A percentile compares a stretch with the other conserved stretches of the same genome.
Evolutionary conservation across 129 eudicot genomes (phyloP).

Genomic region (Artemisia annua): DNA sequence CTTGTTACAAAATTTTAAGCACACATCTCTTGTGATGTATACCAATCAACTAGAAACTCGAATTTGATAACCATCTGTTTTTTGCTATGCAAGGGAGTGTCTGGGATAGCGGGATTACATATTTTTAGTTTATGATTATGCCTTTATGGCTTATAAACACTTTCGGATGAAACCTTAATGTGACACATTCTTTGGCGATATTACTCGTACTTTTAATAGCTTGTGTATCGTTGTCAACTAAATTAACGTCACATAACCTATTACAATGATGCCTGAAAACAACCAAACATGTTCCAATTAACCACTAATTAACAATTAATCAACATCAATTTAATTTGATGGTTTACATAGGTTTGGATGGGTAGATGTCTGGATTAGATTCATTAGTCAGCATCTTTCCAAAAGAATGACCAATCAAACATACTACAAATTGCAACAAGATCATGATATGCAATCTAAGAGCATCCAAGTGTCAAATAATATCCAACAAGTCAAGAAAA

Average conservation of each 20-base stretch:
- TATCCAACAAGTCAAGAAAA: not conserved
- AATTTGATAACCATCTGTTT: too few species aligned
- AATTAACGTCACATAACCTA: not conserved
- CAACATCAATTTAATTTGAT: not conserved
- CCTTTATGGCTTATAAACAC: too few species aligned
- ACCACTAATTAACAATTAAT: not conserved
- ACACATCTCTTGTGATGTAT: too few species aligned
- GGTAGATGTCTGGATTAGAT: not conserved
- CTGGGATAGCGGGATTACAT: too few species aligned
- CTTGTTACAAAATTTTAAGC: too few species aligned
- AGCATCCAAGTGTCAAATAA: slow-evolving; percentile 25
- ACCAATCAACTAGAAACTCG: too few species aligned
- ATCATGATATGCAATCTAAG: slow-evolving; percentile 25
- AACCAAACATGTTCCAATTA: not conserved
- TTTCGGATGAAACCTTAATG: too few species aligned
- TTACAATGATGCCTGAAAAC: not conserved
- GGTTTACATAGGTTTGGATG: not conserved
- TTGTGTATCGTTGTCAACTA: not conserved
- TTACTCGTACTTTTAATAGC: too few species aligned
- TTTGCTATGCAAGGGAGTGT: too few species aligned
- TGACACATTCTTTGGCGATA: too few species aligned
- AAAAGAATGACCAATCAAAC: slow-evolving; percentile 20
- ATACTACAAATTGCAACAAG: slow-evolving; percentile 22
- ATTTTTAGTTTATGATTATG: too few species aligned
- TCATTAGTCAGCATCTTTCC: slow-evolving; percentile 11